Conservation (phyloP, 2,329 filamentous ascomycete genomes). For the Nemania serpens region DNA sequence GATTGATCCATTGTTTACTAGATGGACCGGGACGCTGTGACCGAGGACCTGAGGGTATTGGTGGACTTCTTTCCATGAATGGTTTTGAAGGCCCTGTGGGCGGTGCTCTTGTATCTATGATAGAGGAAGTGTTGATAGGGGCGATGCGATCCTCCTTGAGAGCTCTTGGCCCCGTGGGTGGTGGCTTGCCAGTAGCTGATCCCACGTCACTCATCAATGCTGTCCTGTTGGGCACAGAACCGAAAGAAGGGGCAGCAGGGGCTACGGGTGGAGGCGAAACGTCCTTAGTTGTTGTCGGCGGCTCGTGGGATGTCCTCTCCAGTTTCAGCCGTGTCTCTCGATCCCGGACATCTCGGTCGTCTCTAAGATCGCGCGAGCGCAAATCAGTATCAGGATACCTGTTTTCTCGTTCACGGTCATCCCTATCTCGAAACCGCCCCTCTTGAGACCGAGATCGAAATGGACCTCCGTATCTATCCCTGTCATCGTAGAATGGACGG, state of each 20-base stretch:
- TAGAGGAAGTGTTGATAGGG: conserved; percentile 48
- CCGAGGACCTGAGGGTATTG: conserved; percentile 59
- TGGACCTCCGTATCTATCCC: conserved; percentile 52
- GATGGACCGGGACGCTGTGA: conserved; percentile 56
- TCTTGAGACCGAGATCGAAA: conserved; percentile 69
- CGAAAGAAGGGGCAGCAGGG: conserved; percentile 63
- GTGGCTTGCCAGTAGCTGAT: conserved; percentile 50
- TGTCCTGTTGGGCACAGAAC: conserved; percentile 57
- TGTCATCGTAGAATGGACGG: conserved; percentile 64
- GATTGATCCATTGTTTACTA: conserved; percentile 65
- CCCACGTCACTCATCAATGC: conserved; percentile 43
- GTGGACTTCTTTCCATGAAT: conserved; percentile 50
- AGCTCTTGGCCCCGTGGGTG: conserved; percentile 59
- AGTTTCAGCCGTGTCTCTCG: conserved; percentile 51
- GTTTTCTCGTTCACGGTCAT: conserved; percentile 46
- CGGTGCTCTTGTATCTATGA: conserved; percentile 44
- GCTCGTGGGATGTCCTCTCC: conserved; percentile 58
- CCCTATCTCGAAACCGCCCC: conserved; percentile 60
- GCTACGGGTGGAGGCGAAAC: conserved; percentile 62
- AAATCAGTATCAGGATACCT: conserved; percentile 45
- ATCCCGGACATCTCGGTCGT: conserved; percentile 54
- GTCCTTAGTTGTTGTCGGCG: conserved; percentile 52
- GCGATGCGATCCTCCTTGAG: conserved; percentile 55
- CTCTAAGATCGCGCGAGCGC: conserved; percentile 51
- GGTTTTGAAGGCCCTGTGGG: conserved; percentile 51